Base-by-base conservation (phyloP, 225 moss, liverwort and hornwort genomes). In the Rhytidiadelphus loreus region DNA sequence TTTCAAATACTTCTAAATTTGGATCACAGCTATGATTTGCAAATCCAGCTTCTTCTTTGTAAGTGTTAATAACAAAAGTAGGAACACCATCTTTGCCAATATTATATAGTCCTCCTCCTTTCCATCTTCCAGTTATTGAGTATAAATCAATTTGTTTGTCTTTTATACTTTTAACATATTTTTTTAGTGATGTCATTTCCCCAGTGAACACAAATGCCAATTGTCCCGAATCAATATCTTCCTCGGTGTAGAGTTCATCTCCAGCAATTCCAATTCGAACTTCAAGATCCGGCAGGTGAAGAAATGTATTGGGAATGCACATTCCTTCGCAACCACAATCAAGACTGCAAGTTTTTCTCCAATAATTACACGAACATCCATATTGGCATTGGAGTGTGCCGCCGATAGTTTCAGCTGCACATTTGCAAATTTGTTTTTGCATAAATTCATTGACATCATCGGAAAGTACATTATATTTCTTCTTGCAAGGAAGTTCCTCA, bases 1-100 rank as follows among this genome's bases (percentile, higher is more conserved):
- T 92, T 93, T 92, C 93, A 90, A 81, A 90, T 72, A 93, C 82
- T 92, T 91, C 82, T 35, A 88, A 74, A 57, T 93, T 93, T 78
- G 93, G 91, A 83, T 92, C 25, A 8, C 93, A 93, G 3, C 92
- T 89, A 2, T 93, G 93, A 74, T 93, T 93, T 43, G 82, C 61
- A 78, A 73, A 92, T 63, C 93, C 92, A 12, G 88, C 85, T 81
- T 66, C 15, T 82, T 91, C 89, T 53, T 88, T 58, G 5, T 81
- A 78, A 37, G 79, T 79, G 26, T 92, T 88, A 41, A 93, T 50
- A 55, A 87, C 91, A 85, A 93, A 93, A n/a, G 88, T 85, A 30
- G 93, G 92, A 55, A 83, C n/a, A 12, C 84, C 85, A 29, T 68
- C 46, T 87, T 77, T 89, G 69, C 91, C 84, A 55, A 92, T 29